Evolutionary conservation across 2,329 filamentous ascomycete species (phyloP).

Genomic region (Botrytis galanthina): DNA sequence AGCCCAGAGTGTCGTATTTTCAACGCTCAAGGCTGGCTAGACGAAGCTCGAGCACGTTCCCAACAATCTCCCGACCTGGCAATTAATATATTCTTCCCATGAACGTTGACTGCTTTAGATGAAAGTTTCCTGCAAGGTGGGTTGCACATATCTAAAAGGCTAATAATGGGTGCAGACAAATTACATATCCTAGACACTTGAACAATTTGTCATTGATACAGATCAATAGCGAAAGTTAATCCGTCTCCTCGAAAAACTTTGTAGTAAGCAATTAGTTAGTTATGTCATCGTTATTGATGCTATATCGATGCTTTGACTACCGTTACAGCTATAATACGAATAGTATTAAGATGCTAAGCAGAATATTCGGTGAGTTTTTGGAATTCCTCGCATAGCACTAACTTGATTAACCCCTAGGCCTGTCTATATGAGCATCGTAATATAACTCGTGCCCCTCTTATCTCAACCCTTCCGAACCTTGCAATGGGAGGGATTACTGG

Average conservation of each 20-base stretch:
- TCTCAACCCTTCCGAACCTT: neutral
- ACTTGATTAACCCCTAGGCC: neutral
- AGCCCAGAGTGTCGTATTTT: conserved; percentile 1
- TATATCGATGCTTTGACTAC: neutral
- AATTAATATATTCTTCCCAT: conserved; percentile 16
- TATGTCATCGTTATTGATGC: neutral
- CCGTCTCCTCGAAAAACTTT: neutral
- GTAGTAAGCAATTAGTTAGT: neutral
- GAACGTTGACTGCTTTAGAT: neutral
- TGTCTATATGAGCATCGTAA: conserved; percentile 32
- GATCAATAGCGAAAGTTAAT: neutral
- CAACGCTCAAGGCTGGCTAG: conserved; percentile 22
- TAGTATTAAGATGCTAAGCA: neutral
- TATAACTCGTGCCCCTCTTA: conserved; percentile 31
- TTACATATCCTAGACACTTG: neutral
- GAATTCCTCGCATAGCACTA: neutral
- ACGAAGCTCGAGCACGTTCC: conserved; percentile 16
- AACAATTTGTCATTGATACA: neutral
- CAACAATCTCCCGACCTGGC: conserved; percentile 11
- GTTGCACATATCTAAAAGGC: neutral
- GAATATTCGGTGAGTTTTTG: neutral
- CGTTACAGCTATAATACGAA: neutral
- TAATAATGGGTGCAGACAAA: neutral
- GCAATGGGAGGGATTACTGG: conserved; percentile 1
- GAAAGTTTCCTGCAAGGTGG: conserved; percentile 2